A percentile compares a stretch with the other conserved stretches of the same genome.
Conservation (phyloP, 1,139 yeast species). For the Geotrichum carabidarum region DNA sequence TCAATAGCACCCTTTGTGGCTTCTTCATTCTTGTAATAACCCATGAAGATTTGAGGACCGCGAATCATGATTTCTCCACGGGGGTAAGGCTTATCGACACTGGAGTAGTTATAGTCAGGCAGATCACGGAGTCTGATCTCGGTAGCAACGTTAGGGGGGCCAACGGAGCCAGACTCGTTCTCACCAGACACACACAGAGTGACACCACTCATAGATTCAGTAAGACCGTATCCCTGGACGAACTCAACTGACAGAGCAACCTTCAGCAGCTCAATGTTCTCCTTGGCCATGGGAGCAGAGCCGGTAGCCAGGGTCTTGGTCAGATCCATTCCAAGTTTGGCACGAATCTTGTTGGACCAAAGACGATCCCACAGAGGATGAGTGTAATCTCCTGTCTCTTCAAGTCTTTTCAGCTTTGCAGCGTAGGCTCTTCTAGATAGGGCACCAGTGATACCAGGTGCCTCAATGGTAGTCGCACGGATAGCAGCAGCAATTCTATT, state of each 20-base stretch:
- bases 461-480: constrained; percentile 39
- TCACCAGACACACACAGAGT: constrained; percentile 46
- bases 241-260: constrained; percentile 56
- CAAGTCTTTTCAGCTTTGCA: constrained; percentile 38
- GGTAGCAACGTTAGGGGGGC: constrained; percentile 48
- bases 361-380: constrained; percentile 46
- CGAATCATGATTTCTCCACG: constrained; percentile 60
- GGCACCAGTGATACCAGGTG: constrained; percentile 20
- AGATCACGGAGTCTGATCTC: constrained; percentile 62
- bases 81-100: constrained; percentile 47
- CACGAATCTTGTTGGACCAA: constrained; percentile 50
- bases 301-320: constrained; percentile 50
- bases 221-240: constrained; percentile 71
- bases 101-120: constrained; percentile 60
- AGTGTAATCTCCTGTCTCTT: constrained; percentile 38
- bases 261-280: constrained; percentile 56
- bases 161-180: constrained; percentile 53
- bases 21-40: constrained; percentile 54
- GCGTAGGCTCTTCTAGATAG: constrained; percentile 39
- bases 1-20: constrained; percentile 53
- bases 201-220: constrained; percentile 69
- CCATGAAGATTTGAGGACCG: constrained; percentile 60
- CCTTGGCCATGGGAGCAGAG: constrained; percentile 67
- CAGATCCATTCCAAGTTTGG: constrained; percentile 54
- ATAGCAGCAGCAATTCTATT: constrained; percentile 56